Evolutionary conservation across 805 yeast genomes (phyloP).

Genomic region (Pachysolen tannophilus): DNA sequence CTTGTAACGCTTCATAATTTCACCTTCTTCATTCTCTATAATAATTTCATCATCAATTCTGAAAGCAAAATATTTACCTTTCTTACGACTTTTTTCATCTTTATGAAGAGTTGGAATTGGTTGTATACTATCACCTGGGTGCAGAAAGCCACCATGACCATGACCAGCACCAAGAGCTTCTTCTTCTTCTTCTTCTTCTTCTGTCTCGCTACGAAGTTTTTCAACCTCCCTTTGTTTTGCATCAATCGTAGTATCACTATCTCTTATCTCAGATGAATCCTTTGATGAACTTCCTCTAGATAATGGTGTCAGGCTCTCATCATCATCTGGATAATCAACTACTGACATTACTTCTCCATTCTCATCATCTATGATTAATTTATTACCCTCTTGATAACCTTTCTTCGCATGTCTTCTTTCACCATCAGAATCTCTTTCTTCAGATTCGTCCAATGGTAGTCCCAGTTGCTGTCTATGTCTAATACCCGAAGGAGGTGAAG

Average conservation of each 20-base stretch:
- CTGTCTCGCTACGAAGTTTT: neutral
- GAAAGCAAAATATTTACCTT: slow-evolving; percentile 60
- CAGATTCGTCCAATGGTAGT: neutral
- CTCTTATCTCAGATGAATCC: neutral
- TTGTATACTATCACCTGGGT: too few species aligned
- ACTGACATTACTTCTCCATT: slow-evolving; percentile 74
- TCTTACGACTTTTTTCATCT: slow-evolving; percentile 5
- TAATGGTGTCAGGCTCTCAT: neutral
- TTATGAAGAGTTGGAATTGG: neutral
- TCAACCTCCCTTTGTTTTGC: neutral
- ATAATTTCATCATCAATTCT: slow-evolving; percentile 70
- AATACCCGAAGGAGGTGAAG: too few species aligned
- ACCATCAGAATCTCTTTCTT: slow-evolving; percentile 9
- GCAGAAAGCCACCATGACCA: too few species aligned
- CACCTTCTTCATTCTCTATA: slow-evolving; percentile 90
- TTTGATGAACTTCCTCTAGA: neutral
- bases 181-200: neutral
- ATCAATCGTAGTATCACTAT: neutral
- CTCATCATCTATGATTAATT: slow-evolving; percentile 70
- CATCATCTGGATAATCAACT: slow-evolving; percentile 22
- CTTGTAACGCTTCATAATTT: slow-evolving; percentile 73
- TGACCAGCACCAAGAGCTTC: too few species aligned
- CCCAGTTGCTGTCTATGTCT: too few species aligned
- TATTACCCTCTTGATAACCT: slow-evolving; percentile 63
- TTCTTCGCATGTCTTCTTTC: slow-evolving; percentile 23